These are phyloP conservation scores for Limnanthes douglasii DNA, from an alignment of 345 rosid species.

Conservation along the genomic window DNA sequence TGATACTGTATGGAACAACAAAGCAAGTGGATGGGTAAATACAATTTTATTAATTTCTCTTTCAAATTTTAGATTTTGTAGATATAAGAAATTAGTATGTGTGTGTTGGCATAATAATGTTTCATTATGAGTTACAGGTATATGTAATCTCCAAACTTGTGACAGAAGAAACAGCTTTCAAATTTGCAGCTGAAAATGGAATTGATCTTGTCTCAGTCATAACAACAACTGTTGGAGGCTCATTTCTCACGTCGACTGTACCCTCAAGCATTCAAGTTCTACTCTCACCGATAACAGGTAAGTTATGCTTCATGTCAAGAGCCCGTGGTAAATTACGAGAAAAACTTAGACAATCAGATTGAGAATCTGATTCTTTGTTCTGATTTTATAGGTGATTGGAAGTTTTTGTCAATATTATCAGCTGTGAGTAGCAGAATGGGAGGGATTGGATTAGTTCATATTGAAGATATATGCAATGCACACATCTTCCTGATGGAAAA, in stretches of 20 bases:
- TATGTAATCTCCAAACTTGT: constrained; percentile 56
- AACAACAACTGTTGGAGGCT: constrained; percentile 63
- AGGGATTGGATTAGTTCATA: constrained; percentile 59
- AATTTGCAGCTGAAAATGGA: constrained; percentile 36
- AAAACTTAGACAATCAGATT: too few relatives aligned
- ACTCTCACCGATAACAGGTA: constrained; percentile 62
- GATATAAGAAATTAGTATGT: neutral
- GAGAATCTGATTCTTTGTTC: too few relatives aligned
- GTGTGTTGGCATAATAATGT: neutral
- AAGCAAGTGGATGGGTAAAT: constrained; percentile 78
- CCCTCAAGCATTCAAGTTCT: constrained; percentile 75
- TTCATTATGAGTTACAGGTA: constrained; percentile 20
- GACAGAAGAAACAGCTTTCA: constrained; percentile 71
- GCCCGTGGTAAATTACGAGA: too few relatives aligned
- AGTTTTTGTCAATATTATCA: constrained; percentile 37
- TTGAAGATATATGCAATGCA: constrained; percentile 59
- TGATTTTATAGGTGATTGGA: constrained; percentile 34
- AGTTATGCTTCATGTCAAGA: too few relatives aligned
- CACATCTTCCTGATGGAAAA: constrained; percentile 67
- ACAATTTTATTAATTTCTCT: neutral
- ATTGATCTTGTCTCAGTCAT: constrained; percentile 57
- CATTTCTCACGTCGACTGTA: constrained; percentile 39
- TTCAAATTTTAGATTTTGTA: neutral
- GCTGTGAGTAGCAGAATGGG: constrained; percentile 68
- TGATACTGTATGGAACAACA: constrained; percentile 32